Conservation (phyloP, 495 filamentous ascomycete genomes). For the Trichoderma gamsii region DNA sequence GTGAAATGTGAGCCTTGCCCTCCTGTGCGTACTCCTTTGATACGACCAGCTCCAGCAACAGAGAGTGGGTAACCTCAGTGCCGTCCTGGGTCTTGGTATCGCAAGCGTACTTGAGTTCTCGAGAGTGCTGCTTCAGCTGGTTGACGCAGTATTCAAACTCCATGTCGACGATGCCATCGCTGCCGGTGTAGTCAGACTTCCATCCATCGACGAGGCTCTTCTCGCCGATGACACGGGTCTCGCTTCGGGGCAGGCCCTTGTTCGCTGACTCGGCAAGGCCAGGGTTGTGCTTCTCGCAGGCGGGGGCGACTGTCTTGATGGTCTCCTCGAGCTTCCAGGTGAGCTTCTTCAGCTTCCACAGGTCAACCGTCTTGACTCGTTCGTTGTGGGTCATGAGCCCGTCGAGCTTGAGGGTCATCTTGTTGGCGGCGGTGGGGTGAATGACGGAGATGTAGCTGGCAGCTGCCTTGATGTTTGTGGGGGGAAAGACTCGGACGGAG, state of each 20-base stretch:
- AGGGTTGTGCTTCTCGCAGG: constrained; percentile 70
- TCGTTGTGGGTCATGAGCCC: constrained; percentile 64
- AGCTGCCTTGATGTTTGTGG: constrained; percentile 81
- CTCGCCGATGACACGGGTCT: constrained; percentile 63
- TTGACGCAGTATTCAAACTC: constrained; percentile 71
- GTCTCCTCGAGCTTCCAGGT: constrained; percentile 91
- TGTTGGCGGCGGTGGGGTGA: constrained; percentile 81
- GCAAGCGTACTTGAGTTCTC: constrained; percentile 57
- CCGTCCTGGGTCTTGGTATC: constrained; percentile 75
- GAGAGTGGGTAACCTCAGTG: constrained; percentile 69
- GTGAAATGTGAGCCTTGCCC: constrained; percentile 61
- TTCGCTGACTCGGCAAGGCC: constrained; percentile 44
- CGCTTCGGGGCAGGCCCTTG: constrained; percentile 74
- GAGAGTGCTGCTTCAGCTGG: constrained; percentile 33
- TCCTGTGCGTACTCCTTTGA: constrained; percentile 80
- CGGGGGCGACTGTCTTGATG: constrained; percentile 69
- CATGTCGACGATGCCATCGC: constrained; percentile 69
- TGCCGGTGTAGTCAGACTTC: constrained; percentile 81
- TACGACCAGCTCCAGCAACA: constrained; percentile 91
- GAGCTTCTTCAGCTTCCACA: constrained; percentile 85
- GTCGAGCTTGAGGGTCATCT: constrained; percentile 68
- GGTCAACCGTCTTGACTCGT: constrained; percentile 45
- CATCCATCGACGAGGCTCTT: constrained; percentile 57
- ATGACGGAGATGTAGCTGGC: constrained; percentile 75
- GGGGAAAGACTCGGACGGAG: constrained; percentile 89